Evolutionary conservation across 805 yeast genomes (phyloP).

Genomic region (Babjeviella inositovora): DNA sequence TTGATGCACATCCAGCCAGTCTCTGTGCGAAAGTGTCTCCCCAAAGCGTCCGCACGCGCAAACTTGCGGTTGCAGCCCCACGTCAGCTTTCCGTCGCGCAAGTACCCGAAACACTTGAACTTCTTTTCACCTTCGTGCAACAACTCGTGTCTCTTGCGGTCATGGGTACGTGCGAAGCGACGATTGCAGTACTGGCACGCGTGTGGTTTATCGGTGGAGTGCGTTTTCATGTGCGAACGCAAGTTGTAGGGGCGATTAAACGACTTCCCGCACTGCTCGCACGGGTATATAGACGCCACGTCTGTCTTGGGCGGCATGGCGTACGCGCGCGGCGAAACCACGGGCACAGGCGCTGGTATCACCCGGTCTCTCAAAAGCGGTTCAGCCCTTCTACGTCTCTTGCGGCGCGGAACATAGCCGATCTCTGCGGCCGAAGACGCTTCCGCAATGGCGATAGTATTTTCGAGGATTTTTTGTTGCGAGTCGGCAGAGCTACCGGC

Average conservation of each 20-base stretch:
- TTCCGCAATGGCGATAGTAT: no score
- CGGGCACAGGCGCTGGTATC: no score
- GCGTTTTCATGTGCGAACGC: conserved; percentile 29
- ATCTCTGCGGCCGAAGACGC: no score
- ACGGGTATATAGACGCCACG: no score
- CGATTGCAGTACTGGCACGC: conserved; percentile 47
- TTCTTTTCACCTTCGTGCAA: conserved; percentile 62
- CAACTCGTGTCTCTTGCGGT: conserved; percentile 59
- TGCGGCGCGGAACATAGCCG: no score
- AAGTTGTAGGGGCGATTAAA: conserved; percentile 33
- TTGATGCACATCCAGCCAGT: conserved; percentile 56
- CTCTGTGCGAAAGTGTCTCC: conserved; percentile 63
- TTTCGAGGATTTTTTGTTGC: no score
- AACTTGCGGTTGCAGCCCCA: conserved; percentile 71
- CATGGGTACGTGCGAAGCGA: conserved; percentile 66
- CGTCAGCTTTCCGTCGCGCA: conserved; percentile 30
- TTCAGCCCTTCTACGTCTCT: no score
- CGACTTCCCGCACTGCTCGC: conserved; percentile 23
- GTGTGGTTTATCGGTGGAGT: conserved; percentile 58
- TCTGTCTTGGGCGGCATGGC: no score
- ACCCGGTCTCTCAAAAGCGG: no score
- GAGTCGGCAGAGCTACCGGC: no score
- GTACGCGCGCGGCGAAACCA: no score
- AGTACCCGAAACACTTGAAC: conserved; percentile 47
- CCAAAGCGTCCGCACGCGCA: conserved; percentile 66